These are phyloP conservation scores for Suillus weaverae DNA, from an alignment of 768 basidiomycete genomes.

Conservation along the genomic window DNA sequence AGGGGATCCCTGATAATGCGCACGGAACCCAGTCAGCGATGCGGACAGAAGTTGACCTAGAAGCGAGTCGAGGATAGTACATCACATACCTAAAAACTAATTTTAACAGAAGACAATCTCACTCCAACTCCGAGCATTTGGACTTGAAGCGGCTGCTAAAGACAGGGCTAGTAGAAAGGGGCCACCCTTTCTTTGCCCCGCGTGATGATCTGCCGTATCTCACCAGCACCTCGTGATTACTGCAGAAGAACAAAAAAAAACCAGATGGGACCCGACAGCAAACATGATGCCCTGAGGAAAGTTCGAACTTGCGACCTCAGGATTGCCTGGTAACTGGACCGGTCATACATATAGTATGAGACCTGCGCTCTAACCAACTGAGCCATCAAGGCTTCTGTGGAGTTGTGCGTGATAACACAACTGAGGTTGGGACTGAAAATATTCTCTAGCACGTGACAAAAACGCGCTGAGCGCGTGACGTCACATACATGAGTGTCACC, in stretches of 20 bases:
- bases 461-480: background rate
- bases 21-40: too few relatives aligned
- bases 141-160: background rate
- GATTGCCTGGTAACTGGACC: constrained; percentile 37
- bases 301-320: constrained; percentile 64
- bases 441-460: background rate
- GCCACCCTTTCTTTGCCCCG: too few relatives aligned
- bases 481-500: background rate
- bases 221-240: background rate
- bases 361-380: constrained; percentile 58
- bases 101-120: background rate
- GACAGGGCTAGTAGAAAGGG: too few relatives aligned
- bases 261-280: background rate
- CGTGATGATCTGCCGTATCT: background rate
- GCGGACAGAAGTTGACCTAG: too few relatives aligned
- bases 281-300: constrained; percentile 49
- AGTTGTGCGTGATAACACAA: too few relatives aligned
- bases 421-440: background rate
- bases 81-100: background rate
- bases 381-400: constrained; percentile 37
- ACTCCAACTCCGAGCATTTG: background rate
- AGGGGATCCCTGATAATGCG: too few relatives aligned
- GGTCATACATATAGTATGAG: constrained; percentile 44
- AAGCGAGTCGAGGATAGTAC: too few relatives aligned
- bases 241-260: background rate